phyloP scores from a whole-genome alignment of 805 yeast species.

The Candida boleticola region DNA sequence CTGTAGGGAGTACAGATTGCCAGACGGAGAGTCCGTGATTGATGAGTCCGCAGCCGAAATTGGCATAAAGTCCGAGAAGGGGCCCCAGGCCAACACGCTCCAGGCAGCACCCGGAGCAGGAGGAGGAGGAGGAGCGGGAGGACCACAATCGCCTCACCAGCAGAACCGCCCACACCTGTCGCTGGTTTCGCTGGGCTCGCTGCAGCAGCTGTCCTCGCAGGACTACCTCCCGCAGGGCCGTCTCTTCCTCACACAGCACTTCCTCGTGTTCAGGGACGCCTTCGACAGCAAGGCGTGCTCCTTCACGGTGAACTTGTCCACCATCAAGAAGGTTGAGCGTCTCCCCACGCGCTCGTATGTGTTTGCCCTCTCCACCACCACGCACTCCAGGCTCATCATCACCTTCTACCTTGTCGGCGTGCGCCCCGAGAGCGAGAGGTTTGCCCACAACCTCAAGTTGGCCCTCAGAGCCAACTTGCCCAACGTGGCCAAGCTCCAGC shows the following conservation, averaged over 20 bases:
- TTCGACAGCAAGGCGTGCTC: conserved; percentile 68
- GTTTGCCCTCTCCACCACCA: conserved; percentile 70
- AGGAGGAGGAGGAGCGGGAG: neutral
- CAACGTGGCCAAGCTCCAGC: conserved; percentile 58
- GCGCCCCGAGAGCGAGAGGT: conserved; percentile 74
- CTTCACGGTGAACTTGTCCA: conserved; percentile 69
- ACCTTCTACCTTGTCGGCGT: conserved; percentile 76
- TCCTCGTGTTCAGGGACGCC: conserved; percentile 68
- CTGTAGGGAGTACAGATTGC: conserved; percentile 65
- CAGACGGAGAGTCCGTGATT: conserved; percentile 64
- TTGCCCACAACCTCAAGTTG: conserved; percentile 65
- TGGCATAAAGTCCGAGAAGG: conserved; percentile 24
- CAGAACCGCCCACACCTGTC: neutral
- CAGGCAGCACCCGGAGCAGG: neutral
- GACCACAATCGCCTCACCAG: neutral
- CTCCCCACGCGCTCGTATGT: conserved; percentile 73
- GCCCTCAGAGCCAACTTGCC: conserved; percentile 62
- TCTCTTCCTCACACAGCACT: conserved; percentile 71
- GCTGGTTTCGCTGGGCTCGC: neutral
- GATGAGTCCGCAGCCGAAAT: conserved; percentile 68
- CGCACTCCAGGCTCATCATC: conserved; percentile 63
- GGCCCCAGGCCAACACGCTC: conserved; percentile 1
- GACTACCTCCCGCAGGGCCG: conserved; percentile 50
- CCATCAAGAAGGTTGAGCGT: conserved; percentile 82
- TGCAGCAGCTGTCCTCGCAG: conserved; percentile 5